Base-by-base conservation (phyloP, 2,329 filamentous ascomycete genomes). In the Fusarium penzigii region DNA sequence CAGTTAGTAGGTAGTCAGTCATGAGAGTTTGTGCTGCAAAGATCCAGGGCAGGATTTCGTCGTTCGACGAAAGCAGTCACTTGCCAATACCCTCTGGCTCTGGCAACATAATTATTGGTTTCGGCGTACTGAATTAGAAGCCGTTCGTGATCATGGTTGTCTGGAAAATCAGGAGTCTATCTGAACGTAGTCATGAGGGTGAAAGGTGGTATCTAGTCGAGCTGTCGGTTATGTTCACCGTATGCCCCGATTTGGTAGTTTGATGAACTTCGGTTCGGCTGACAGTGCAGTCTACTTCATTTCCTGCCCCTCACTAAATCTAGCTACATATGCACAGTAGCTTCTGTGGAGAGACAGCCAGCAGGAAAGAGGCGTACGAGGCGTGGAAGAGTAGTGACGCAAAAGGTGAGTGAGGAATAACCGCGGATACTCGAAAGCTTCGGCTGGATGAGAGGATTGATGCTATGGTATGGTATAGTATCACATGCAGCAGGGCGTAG, bases 401-500 rank as follows among this genome's bases (percentile, higher is more conserved):
- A 51, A 42, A 32, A 42, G 36, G 12, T 20, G 48, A 40, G n/a
- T 50, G 42, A 57, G 53, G 48, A 52, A 59, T 64, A 64, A 48
- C 62, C 62, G 52, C 59, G 62, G 43, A 61, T 51, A 48, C 51
- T 43, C 44, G 29, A 48, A 36, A 43, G 47, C n/a, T 49, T 46
- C 51, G 53, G 57, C 53, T 61, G 51, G 59, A 46, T 56, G 52
- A 56, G 59, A 56, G 53, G 52, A 49, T 49, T 39, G 47, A 46
- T 48, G 43, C 20, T 51, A 29, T 8, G 10, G n/a, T n/a, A 36
- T 36, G 13, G 32, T 36, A 36, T 12, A 9, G 32, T 36, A 42
- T 39, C 41, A 48, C 34, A 42, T 51, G 51, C 49, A 29, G 29
- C 42, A 41, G 25, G 49, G 20, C 7, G 20, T 25, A 25, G 20